Evolutionary conservation across 2,329 filamentous ascomycete genomes (phyloP), one percentile per base, ranked within the genome.

Genomic region (Fusarium devonianum): DNA sequence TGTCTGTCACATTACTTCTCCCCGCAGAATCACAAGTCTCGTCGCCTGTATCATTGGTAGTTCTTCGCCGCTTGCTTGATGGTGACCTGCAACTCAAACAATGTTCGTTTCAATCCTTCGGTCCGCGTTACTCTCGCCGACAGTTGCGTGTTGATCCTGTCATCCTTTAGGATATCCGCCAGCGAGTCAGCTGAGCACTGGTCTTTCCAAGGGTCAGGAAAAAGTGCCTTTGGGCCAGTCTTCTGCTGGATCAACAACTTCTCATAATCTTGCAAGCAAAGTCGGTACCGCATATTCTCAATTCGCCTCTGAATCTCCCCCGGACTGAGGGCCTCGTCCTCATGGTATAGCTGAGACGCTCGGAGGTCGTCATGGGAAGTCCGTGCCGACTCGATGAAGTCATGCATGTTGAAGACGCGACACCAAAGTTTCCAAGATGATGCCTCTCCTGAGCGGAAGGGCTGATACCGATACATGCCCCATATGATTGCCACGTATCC

Each of bases 361-460:
- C 26, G 14, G 10, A 52, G 16, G 3, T 52, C 50, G 3, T 38
- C 23, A 1, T 10, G 4, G 0, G 38, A 43, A 7, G 44, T 51
- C 3, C 39, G 30, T 6, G 38, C 32, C 1, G 23, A 28, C 5
- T 44, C 11, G n/a, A 60, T 36, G 16, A 65, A 61, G 2, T 19
- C 22, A 5, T 29, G 2, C 41, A 44, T 44, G 18, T 53, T 26
- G 29, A 65, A 65, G 4, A 54, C 38, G 10, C 62, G 59, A 8
- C 62, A 63, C 62, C 62, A 65, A 6, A 47, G 40, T 9, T 29
- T 42, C 47, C 43, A 59, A 4, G 41, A 25, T 5, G 19, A 13
- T 4, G 14, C 8, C 8, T 42, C 8, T 16, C 10, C 8, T 1
- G 12, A 8, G 0, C 4, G 21, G 16, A 9, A 2, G 3, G 8